A percentile compares a stretch with the other conserved stretches of the same genome.
These are phyloP conservation scores for Basipetospora chlamydospora DNA, from an alignment of 2,329 filamentous ascomycete genomes.

Conservation along the genomic window DNA sequence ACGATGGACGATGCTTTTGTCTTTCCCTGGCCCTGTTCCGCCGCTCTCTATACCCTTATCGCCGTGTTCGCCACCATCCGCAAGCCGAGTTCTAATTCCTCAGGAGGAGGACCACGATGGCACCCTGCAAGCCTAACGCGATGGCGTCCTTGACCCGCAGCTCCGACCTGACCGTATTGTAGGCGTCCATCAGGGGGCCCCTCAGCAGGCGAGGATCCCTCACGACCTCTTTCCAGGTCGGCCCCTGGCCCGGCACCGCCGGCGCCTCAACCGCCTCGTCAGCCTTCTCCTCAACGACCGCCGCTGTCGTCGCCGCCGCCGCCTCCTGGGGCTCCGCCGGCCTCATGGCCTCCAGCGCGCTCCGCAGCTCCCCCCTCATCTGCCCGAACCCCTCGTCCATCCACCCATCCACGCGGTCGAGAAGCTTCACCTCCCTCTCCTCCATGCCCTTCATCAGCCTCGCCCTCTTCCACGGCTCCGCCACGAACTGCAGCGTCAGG, in stretches of 20 bases:
- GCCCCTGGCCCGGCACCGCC: conserved; percentile 9
- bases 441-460: conserved; percentile 73
- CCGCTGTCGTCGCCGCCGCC: conserved; percentile 6
- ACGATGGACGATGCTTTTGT: background rate
- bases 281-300: conserved; percentile 15
- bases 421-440: conserved; percentile 52
- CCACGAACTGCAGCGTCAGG: conserved; percentile 69
- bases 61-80: too few relatives aligned
- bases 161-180: conserved; percentile 48
- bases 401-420: conserved; percentile 28
- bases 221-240: conserved; percentile 29
- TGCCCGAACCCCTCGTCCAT: conserved; percentile 6
- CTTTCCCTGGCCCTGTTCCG: background rate
- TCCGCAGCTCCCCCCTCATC: conserved; percentile 20
- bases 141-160: conserved; percentile 57
- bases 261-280: conserved; percentile 5
- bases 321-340: conserved; percentile 13
- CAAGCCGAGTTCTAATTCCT: too few relatives aligned
- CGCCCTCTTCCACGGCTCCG: conserved; percentile 81
- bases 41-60: too few relatives aligned
- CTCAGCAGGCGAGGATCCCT: conserved; percentile 30
- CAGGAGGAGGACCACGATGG: conserved; percentile 36
- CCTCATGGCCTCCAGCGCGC: conserved; percentile 14
- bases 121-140: conserved; percentile 51
- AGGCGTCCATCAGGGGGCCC: conserved; percentile 39